phyloP scores from a whole-genome alignment of 129 eudicot genomes.

The Flaveria trinervia region DNA sequence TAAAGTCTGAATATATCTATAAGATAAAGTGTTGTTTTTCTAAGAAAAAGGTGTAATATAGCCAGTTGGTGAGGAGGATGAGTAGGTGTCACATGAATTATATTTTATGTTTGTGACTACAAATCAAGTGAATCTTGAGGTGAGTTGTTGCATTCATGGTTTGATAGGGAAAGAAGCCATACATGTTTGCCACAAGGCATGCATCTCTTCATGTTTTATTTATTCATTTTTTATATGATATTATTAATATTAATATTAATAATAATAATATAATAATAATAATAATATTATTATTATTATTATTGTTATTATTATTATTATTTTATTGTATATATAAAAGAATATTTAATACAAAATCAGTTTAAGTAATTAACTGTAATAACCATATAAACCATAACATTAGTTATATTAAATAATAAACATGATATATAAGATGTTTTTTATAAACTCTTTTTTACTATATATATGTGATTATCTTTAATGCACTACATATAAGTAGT shows the following conservation, averaged over 20 bases:
- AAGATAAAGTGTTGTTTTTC: not conserved
- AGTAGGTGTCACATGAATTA: constrained; percentile 32
- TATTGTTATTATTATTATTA: no score
- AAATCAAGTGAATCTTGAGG: constrained; percentile 39
- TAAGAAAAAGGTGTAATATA: not conserved
- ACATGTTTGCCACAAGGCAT: constrained; percentile 33
- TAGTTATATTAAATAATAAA: no score
- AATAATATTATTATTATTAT: no score
- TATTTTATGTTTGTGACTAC: constrained; percentile 24
- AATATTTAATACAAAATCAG: no score
- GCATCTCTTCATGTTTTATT: constrained; percentile 19
- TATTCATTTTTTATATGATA: not conserved
- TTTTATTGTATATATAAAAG: no score
- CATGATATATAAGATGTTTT: no score
- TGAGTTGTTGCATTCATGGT: constrained; percentile 40
- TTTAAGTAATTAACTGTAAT: no score
- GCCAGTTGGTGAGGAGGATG: constrained; percentile 25
- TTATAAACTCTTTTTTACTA: no score
- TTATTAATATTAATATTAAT: not conserved
- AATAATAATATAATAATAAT: no score
- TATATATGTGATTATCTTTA: no score
- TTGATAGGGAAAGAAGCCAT: constrained; percentile 36
- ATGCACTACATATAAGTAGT: no score
- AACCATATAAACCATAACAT: no score
- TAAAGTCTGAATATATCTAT: not conserved